Evolutionary conservation across 805 yeast genomes (phyloP).

Genomic region (Candida morakotiae): DNA sequence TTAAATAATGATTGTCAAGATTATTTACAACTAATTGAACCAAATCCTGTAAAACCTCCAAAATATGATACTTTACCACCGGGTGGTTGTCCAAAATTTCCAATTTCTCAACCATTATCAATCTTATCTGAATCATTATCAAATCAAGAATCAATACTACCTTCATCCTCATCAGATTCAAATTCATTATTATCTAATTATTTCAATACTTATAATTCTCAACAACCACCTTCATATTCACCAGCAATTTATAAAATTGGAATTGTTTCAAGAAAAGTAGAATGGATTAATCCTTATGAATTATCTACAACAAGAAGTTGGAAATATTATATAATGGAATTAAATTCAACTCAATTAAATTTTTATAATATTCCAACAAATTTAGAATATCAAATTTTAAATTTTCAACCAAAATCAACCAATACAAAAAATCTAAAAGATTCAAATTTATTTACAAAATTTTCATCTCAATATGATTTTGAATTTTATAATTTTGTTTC

Average conservation of each 20-base stretch:
- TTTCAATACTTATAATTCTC: neutral
- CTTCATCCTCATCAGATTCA: neutral
- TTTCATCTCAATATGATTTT: conserved; percentile 23
- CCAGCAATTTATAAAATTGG: conserved; percentile 66
- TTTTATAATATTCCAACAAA: conserved; percentile 45
- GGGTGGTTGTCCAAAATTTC: conserved; percentile 41
- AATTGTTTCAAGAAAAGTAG: conserved; percentile 58
- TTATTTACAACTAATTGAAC: conserved; percentile 31
- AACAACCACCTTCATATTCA: conserved; percentile 54
- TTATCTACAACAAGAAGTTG: conserved; percentile 64
- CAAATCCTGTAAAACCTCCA: conserved; percentile 37
- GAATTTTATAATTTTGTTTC: conserved; percentile 24
- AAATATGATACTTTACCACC: conserved; percentile 34
- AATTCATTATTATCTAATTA: neutral
- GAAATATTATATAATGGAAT: conserved; percentile 64
- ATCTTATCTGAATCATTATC: neutral
- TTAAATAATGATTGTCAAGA: conserved; percentile 9
- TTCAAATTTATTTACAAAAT: conserved; percentile 12
- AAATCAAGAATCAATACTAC: neutral
- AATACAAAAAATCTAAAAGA: conserved; percentile 7
- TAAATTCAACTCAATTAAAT: conserved; percentile 84
- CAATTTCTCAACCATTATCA: conserved; percentile 13
- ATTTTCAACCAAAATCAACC: conserved; percentile 13
- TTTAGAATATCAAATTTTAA: conserved; percentile 24
- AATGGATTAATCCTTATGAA: conserved; percentile 77